Base-by-base conservation (phyloP, 495 filamentous ascomycete genomes). In the Aspergillus cavernicola region DNA sequence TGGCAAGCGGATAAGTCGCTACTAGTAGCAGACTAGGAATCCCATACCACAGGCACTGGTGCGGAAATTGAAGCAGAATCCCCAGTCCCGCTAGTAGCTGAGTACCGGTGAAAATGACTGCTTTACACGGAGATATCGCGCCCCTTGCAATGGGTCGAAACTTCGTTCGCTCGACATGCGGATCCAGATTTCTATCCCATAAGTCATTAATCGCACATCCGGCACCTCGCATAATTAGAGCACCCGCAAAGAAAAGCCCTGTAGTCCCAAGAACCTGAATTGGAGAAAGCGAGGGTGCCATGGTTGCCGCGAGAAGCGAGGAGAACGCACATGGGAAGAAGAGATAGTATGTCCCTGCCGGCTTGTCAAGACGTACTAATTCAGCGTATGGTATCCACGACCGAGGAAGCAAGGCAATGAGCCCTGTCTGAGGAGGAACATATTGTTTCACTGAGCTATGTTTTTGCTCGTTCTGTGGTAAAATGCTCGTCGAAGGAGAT, bases 141-240 rank as follows among this genome's bases (percentile, higher is more conserved):
- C 86, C 79, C 38, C 93, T 80, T 6, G 95, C 93, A 61, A 98
- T 91, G 4, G 93, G 93, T 3, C 93, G 87, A 39, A 92, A 80
- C 22, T 84, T 84, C 1, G 93, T 98, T 20, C 93, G 85, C 28
- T 82, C 72, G n/a, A 98, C 93, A 63, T 91, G 82, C 18, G 87
- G 88, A 68, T 98, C 93, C 15, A 98, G 81, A 61, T 95, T 87
- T 57, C 89, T 84, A 71, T 97, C 93, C 92, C 90, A 96, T 38
- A 97, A 80, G 66, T 98, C 93, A 70, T 98, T 97, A 73, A 98
- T 93, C 28, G 93, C 86, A 70, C 93, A 98, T 13, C 93, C 93
- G n/a, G 93, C 93, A 24, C 93, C 91, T 46, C 93, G 89, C 93
- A 98, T 97, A 61, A 97, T 85, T 52, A 97, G 64, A 2, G 93